phyloP scores from a whole-genome alignment of 202 grass and related monocot genomes.

The Hordeum pubiflorum region DNA sequence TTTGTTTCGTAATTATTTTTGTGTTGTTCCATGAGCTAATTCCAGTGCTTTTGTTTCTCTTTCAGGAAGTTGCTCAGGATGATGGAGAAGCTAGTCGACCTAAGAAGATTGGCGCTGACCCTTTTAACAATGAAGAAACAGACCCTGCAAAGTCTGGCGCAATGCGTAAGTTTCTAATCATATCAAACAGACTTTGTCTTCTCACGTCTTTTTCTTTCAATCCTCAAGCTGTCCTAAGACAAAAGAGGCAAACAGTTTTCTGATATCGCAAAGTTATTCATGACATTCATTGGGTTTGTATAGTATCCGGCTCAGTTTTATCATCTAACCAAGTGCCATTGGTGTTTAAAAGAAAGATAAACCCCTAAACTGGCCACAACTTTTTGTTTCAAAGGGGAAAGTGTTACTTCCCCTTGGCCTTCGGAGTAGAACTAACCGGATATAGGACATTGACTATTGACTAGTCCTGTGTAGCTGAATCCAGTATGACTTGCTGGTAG shows the following conservation, averaged over 20 bases:
- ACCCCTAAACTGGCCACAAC: too few species aligned
- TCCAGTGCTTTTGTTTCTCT: conserved; percentile 21
- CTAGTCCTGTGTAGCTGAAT: background rate
- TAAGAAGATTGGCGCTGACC: conserved; percentile 61
- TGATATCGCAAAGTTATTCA: background rate
- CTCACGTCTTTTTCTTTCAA: conserved; percentile 5
- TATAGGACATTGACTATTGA: background rate
- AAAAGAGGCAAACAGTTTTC: background rate
- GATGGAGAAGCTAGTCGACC: conserved; percentile 35
- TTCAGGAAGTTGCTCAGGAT: conserved; percentile 45
- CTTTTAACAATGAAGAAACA: conserved; percentile 64
- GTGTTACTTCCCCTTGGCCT: too few species aligned
- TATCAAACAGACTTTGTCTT: background rate
- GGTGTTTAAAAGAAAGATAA: background rate
- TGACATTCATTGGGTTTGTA: too few species aligned
- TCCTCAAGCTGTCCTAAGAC: background rate
- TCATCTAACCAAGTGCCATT: background rate
- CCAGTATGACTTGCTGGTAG: background rate
- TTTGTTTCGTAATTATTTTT: background rate
- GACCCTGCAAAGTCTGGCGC: conserved; percentile 81
- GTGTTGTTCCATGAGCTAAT: conserved; percentile 7
- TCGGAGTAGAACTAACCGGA: background rate
- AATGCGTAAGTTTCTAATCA: conserved; percentile 58
- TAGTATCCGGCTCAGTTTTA: background rate
- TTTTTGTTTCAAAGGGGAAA: too few species aligned